phyloP scores from a whole-genome alignment of 2,329 filamentous ascomycete genomes.

The Stemphylium lycopersici region DNA sequence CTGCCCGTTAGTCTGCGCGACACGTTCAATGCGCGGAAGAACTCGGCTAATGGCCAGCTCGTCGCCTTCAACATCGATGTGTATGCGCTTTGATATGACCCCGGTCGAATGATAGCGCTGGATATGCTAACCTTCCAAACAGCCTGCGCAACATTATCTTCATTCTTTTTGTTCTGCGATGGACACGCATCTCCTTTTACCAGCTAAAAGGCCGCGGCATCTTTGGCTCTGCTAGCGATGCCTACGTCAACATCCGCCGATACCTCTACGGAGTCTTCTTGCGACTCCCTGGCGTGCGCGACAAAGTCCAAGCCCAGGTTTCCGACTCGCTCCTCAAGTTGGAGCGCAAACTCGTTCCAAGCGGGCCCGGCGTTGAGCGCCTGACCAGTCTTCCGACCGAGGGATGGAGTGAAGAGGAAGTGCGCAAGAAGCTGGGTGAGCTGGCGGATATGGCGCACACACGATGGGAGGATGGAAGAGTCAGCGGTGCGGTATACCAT shows the following conservation, averaged over 20 bases:
- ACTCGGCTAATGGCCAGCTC: conserved; percentile 60
- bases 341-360: conserved; percentile 80
- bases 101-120: neutral
- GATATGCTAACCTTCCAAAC: neutral
- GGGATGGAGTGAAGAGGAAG: conserved; percentile 79
- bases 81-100: conserved; percentile 59
- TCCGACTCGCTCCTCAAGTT: conserved; percentile 79
- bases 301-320: conserved; percentile 84
- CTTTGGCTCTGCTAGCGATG: conserved; percentile 75
- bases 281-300: conserved; percentile 81
- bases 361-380: conserved; percentile 71
- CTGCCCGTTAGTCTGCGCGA: conserved; percentile 75
- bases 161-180: conserved; percentile 83
- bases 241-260: conserved; percentile 74
- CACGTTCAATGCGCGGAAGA: conserved; percentile 67
- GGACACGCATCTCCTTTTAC: conserved; percentile 79
- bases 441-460: conserved; percentile 90
- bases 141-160: conserved; percentile 85
- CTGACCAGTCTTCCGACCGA: conserved; percentile 80
- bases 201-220: conserved; percentile 88
- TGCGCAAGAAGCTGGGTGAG: conserved; percentile 78
- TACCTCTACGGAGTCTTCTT: conserved; percentile 86
- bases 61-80: conserved; percentile 70
- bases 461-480: conserved; percentile 92
- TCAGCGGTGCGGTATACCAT: conserved; percentile 95